These are phyloP conservation scores for Naematelia encephala DNA, from an alignment of 768 basidiomycete genomes.

Conservation along the genomic window DNA sequence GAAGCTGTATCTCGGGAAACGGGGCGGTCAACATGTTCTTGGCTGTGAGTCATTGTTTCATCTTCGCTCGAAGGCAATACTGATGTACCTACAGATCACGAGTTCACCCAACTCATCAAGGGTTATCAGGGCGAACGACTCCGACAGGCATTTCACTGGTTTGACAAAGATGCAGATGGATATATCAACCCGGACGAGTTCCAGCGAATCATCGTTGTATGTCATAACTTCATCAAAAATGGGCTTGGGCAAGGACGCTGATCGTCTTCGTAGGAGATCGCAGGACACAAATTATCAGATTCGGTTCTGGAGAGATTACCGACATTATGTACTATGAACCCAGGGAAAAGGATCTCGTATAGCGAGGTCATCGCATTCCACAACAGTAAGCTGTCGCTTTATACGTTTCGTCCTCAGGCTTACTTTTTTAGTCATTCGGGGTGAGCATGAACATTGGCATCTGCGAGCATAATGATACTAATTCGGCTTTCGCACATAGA, in stretches of 20 bases:
- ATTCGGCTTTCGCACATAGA: slow-evolving; percentile 51
- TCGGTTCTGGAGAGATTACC: slow-evolving; percentile 87
- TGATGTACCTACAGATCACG: slow-evolving; percentile 64
- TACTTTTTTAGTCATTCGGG: slow-evolving; percentile 21
- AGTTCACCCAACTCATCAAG: slow-evolving; percentile 98
- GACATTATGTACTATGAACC: slow-evolving; percentile 81
- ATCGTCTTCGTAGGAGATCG: slow-evolving; percentile 66
- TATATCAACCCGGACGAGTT: slow-evolving; percentile 92
- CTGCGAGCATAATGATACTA: not conserved
- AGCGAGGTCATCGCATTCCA: slow-evolving; percentile 96
- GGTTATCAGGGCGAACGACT: slow-evolving; percentile 95
- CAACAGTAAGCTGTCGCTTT: slow-evolving; percentile 59
- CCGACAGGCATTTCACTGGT: slow-evolving; percentile 88
- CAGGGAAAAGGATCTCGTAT: slow-evolving; percentile 87
- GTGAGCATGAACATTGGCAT: not conserved
- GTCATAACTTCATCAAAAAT: slow-evolving; percentile 40
- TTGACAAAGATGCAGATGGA: slow-evolving; percentile 86
- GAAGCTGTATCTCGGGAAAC: slow-evolving; percentile 90
- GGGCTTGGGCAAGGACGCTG: no score
- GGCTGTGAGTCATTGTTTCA: slow-evolving; percentile 66
- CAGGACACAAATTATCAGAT: slow-evolving; percentile 95
- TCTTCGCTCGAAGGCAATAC: not conserved
- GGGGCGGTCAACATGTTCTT: slow-evolving; percentile 82
- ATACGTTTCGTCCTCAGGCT: no score
- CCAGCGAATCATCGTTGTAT: slow-evolving; percentile 86